Evolutionary conservation across 192 early-diverging fungal genomes (phyloP), one percentile per base, ranked within the genome.

Genomic region (Ambispora gerdemannii): DNA sequence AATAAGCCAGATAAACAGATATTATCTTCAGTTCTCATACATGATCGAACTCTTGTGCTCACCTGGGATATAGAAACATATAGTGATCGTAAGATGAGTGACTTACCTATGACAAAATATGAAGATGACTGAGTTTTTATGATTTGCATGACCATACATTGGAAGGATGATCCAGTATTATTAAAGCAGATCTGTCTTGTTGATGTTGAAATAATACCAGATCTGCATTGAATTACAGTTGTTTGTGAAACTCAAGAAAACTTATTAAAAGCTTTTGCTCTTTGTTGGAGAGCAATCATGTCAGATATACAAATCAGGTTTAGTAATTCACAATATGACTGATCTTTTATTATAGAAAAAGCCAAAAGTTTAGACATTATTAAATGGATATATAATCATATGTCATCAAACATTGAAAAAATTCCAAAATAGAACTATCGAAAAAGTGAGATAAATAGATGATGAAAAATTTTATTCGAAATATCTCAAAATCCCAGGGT

Each of bases 221-320:
- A 62, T 62, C 31, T n/a, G 24, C 3, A 27, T 15, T 62, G 32
- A 34, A 62, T 62, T 7, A 62, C 60, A 62, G 36, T 62, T n/a
- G 20, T 62, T 20, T 62, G 60, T 62, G 60, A 34, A 62, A 33
- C 3, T 15, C 60, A 62, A 24, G 24, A 11, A 15, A 62, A 62
- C 36, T 62, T 62, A 27, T 34, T 62, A 24, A 62, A 62, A 38
- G 60, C 60, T 8, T 62, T 62, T 38, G 60, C 34, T 13, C 60
- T 62, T n/a, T 62, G 60, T 27, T 62, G 60, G 60, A 10, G 32
- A 25, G 60, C 31, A 62, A n/a, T 62, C 22, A 22, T 33, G 19
- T 33, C 31, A 4, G 31, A 62, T 4, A 62, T 62, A 19, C 60
- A 62, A 36, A 15, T 62, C 30, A 8, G 60, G 22, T 62, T 62